Evolutionary conservation across 768 basidiomycete genomes (phyloP), one percentile per base, ranked within the genome.

Genomic region (Rhizopogon sp.): DNA sequence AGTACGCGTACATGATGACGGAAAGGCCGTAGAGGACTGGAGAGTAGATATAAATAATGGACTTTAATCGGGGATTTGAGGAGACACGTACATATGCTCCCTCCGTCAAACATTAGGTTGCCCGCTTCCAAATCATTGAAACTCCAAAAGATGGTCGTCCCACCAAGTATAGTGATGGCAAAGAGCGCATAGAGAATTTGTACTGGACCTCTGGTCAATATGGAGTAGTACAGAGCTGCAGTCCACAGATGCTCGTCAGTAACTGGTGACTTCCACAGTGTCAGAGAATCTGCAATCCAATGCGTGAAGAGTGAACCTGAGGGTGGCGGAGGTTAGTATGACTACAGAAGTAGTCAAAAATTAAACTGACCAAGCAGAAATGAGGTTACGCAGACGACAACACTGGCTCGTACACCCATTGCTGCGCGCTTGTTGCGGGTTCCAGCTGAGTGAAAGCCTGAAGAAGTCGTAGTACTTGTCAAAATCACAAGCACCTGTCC

Each of bases 221-320:
- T 83, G 37, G 87, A 80, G 67, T 93, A 93, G 69, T 93, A 93
- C 51, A 79, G 73, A 6, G 90, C 91, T 2, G 91, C 85, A 7
- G 83, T 87, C 86, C 88, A 90, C 11, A 93, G 77, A 60, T 88
- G 82, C 58, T 84, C 83, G 62, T 93, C 90, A n/a, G 88, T 92
- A 62, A 86, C 79, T 42, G 91, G 90, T 11, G 88, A 83, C 73
- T 89, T 91, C 91, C 91, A 93, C 40, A 93, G 77, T 35, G 91
- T 93, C 50, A 91, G 74, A 1, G 90, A 92, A 76, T 93, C 91
- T n/a, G 91, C 91, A 58, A 90, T 92, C 91, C 91, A 93, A 66
- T 93, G 87, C 37, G 90, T 92, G 67, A 91, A 91, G 5, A 93
- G 76, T 44, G 87, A 74, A 50, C 91, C 90, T 92, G 67, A 49